Base-by-base conservation (phyloP, 1,284 basidiomycete genomes). In the Puccinia novopanici region DNA sequence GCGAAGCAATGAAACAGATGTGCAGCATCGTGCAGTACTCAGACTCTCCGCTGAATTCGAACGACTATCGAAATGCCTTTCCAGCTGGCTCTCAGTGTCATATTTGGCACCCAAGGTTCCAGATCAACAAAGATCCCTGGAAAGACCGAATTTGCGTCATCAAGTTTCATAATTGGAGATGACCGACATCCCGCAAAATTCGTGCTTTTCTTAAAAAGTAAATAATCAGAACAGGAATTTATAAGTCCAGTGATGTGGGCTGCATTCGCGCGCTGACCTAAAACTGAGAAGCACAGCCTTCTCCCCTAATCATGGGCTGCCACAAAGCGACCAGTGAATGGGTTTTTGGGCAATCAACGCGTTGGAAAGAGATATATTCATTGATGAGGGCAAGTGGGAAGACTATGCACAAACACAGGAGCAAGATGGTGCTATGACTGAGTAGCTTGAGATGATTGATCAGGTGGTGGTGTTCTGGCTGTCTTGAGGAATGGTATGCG, bases 371-470 rank as follows among this genome's bases (percentile, higher is more conserved):
- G 34, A 34, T 34, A 34, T 34, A 34, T 34, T 34, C 34, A 34
- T 34, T 34, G 34, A 34, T 34, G 4, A 34, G 34, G 34, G 34
- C 34, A 42, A 22, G 22, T n/a, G 40, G n/a, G 34, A 42, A 3
- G 40, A 22, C 3, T 65, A 65, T 45, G 63, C 22, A 45, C 63
- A 65, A 40, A 19, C 30, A 65, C 42, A 34, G 4, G 37, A 65
- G 42, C n/a, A 24, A n/a, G 42, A 67, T 27, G n/a, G 37, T 48
- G 4, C 37, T 48, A 67, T 48, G 63, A 67, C 63, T 48, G 63
- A 67, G 45, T 67, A 12, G 40, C 6, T 45, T 67, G 22, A 48
- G 63, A 27, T 8, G 63, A 27, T 67, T 67, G 40, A 19, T 24
- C 22, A 17, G 63, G 63, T 48, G 42, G 24, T 67, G 48, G 42